Evolutionary conservation across 139 green algal genomes (phyloP).

Genomic region (Chloropicon primus): DNA sequence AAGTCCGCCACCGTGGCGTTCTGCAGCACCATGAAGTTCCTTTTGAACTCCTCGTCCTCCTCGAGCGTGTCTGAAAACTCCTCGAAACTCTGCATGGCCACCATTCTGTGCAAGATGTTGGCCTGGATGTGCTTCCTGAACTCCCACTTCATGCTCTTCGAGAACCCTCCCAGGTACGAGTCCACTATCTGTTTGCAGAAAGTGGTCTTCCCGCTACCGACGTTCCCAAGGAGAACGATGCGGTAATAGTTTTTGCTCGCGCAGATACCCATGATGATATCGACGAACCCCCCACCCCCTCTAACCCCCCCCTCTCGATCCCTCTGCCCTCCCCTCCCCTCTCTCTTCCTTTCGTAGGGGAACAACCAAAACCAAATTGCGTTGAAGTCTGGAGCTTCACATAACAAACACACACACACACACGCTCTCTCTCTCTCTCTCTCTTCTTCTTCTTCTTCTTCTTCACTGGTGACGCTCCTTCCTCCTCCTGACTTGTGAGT

Average conservation of each 20-base stretch:
- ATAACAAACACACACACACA: no score
- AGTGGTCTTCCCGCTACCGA: background rate
- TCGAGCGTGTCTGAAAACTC: background rate
- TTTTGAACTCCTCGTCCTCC: background rate
- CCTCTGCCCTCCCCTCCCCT: no score
- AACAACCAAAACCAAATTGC: no score
- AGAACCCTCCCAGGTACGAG: background rate
- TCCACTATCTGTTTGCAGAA: background rate
- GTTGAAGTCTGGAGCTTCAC: no score
- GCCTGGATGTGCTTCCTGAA: background rate
- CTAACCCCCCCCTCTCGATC: no score
- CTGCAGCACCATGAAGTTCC: background rate
- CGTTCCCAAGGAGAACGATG: background rate
- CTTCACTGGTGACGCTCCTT: no score
- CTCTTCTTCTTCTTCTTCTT: no score
- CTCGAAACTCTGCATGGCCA: background rate
- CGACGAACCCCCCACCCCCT: no score
- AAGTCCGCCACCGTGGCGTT: background rate
- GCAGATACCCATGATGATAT: background rate
- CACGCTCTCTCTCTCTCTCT: no score
- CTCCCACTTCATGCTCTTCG: background rate
- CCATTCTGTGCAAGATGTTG: background rate
- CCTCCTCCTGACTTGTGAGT: no score
- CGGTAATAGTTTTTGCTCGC: background rate
- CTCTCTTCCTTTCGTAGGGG: no score